Conservation (phyloP, 768 basidiomycete species). For the Suillus clintonianus region DNA sequence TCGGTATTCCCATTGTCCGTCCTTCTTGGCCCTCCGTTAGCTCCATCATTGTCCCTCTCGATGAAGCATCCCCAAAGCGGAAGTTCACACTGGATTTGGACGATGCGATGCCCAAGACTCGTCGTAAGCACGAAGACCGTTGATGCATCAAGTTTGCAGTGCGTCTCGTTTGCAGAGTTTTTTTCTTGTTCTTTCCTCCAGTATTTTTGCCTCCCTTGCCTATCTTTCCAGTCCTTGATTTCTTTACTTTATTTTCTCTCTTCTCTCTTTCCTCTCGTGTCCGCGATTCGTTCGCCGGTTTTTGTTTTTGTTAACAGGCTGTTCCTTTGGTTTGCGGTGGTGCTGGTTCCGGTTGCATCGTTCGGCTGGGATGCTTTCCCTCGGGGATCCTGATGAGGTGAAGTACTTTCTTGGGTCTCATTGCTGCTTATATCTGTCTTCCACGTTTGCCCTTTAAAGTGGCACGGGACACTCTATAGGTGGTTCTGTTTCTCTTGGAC, state of each 20-base stretch:
- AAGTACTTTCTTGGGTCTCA: not conserved
- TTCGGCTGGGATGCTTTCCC: not conserved
- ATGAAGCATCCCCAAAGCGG: not conserved
- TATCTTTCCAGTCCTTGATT: not conserved
- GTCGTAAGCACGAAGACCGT: not conserved
- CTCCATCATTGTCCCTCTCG: not conserved
- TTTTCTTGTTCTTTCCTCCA: not conserved
- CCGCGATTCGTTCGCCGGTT: not conserved
- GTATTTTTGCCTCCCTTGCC: not conserved
- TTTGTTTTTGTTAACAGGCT: not conserved
- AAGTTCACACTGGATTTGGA: not conserved
- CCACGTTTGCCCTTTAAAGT: too few species aligned
- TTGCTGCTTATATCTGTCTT: not conserved
- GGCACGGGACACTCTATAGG: too few species aligned
- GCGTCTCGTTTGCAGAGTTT: not conserved
- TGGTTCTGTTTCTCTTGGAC: not conserved
- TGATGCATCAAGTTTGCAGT: not conserved
- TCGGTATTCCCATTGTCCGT: not conserved
- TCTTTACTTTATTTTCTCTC: not conserved
- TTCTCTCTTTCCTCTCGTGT: not conserved
- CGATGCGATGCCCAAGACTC: not conserved
- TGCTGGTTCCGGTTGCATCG: not conserved
- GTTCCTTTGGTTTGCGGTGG: slow-evolving; percentile 1
- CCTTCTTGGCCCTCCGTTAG: not conserved
- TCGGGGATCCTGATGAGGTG: not conserved